Conservation (phyloP, 257 asterid species). For the Paraleonurus japonicus region DNA sequence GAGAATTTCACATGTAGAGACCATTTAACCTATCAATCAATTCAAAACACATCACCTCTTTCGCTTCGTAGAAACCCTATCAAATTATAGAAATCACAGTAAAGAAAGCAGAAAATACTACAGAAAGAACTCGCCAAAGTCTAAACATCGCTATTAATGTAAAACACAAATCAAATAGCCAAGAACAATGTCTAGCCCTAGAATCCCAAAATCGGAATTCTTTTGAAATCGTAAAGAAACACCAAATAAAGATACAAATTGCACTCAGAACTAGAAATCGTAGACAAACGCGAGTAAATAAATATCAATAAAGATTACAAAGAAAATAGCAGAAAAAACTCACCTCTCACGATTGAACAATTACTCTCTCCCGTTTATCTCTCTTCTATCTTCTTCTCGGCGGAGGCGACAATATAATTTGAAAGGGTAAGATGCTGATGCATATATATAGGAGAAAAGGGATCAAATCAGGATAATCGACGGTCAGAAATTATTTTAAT, state of each 20-base stretch:
- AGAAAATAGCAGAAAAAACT: neutral
- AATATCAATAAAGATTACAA: neutral
- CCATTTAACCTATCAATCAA: neutral
- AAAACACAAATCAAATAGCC: neutral
- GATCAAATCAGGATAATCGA: conserved; percentile 32
- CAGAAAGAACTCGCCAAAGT: too few relatives aligned
- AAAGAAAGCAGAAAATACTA: neutral
- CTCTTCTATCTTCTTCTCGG: neutral
- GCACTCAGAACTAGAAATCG: neutral
- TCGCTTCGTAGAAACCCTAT: neutral
- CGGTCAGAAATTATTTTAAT: conserved; percentile 38
- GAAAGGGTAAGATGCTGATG: neutral
- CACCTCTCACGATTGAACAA: conserved; percentile 26
- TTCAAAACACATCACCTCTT: neutral
- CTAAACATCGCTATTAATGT: neutral
- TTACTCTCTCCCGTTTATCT: neutral
- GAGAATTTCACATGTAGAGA: neutral
- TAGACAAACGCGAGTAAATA: neutral
- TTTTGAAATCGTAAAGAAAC: neutral
- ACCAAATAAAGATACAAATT: neutral
- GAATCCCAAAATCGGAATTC: neutral
- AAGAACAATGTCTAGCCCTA: conserved; percentile 10
- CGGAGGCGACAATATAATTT: conserved; percentile 21
- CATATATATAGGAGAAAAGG: conserved; percentile 36
- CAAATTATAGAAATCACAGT: neutral